Evolutionary conservation across 768 basidiomycete genomes (phyloP), one percentile per base, ranked within the genome.

Genomic region (Boletus sp.): DNA sequence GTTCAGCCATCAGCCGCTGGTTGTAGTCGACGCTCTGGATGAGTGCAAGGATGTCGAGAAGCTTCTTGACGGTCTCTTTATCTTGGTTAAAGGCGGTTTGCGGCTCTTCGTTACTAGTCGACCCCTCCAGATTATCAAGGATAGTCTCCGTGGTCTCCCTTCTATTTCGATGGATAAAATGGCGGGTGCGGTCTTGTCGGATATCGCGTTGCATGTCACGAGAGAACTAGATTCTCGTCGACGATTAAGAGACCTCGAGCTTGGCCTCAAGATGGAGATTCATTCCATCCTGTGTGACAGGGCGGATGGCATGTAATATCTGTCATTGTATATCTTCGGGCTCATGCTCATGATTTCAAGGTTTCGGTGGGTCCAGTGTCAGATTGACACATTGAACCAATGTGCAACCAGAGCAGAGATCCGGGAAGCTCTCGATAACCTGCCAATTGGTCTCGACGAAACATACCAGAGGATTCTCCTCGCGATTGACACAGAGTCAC

Each of bases 361-460:
- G 64, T 63, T 66, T 39, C 62, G 59, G 0, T 65, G 64, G 64
- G 58, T 61, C 3, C 50, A 66, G 5, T 65, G 64, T 32, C 64
- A 65, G 4, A 51, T 65, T 4, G 53, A 65, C 39, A 39, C 53
- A 0, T 30, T 66, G 5, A 45, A 51, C 7, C 47, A 43, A 38
- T 65, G 64, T 29, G 23, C 48, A 34, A 50, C 58, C 0, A 43
- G 8, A 32, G 11, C 34, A 17, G 57, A 62, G 7, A 38, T 65
- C 11, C 40, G 58, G 17, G 34, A 52, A 29, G 53, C 62, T 15
- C 61, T 65, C 9, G 39, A 60, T 7, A 55, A 49, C 35, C 40
- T 64, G 6, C 61, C 64, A 0, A 37, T 25, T 17, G 64, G 58
- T 14, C 61, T 66, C 25, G 50, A 65, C 11, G 58, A 60, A 34